phyloP scores from a whole-genome alignment of 768 basidiomycete genomes.

The Russula compacta region DNA sequence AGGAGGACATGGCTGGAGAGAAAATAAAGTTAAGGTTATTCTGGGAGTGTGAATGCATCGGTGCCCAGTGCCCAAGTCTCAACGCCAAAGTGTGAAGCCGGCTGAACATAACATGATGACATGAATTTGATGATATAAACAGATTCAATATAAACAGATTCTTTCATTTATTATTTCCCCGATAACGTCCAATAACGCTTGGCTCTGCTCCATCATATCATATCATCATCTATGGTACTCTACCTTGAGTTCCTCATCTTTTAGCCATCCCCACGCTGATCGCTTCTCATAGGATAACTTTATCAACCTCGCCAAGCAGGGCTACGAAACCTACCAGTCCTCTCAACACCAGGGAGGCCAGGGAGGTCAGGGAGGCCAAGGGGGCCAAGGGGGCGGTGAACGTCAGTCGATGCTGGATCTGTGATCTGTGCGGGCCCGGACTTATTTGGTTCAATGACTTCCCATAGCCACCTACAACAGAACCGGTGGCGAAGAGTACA shows the following conservation, averaged over 20 bases:
- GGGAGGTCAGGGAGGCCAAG: conserved; percentile 29
- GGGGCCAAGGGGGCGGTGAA: conserved; percentile 29
- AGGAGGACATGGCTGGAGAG: conserved; percentile 9
- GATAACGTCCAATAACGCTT: not conserved
- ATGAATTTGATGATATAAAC: not conserved
- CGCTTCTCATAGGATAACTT: conserved; percentile 45
- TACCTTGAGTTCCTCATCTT: not conserved
- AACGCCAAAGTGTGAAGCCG: not conserved
- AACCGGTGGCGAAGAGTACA: conserved; percentile 61
- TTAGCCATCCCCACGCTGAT: not conserved
- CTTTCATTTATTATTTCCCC: not conserved
- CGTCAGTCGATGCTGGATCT: conserved; percentile 26
- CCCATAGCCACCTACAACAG: conserved; percentile 23
- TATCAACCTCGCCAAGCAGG: conserved; percentile 63
- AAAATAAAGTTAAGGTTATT: conserved; percentile 8
- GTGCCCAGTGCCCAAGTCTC: not conserved
- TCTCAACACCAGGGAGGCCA: conserved; percentile 2
- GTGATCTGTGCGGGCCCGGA: not conserved
- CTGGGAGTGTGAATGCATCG: not conserved
- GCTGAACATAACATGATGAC: too few species aligned
- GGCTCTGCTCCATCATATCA: not conserved
- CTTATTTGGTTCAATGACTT: conserved; percentile 8
- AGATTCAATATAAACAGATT: too few species aligned
- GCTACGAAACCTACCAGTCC: conserved; percentile 41
- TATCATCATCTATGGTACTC: conserved; percentile 2